Evolutionary conservation across 331 rosid species (phyloP).

Genomic region (Rhamnella rubrinervis): DNA sequence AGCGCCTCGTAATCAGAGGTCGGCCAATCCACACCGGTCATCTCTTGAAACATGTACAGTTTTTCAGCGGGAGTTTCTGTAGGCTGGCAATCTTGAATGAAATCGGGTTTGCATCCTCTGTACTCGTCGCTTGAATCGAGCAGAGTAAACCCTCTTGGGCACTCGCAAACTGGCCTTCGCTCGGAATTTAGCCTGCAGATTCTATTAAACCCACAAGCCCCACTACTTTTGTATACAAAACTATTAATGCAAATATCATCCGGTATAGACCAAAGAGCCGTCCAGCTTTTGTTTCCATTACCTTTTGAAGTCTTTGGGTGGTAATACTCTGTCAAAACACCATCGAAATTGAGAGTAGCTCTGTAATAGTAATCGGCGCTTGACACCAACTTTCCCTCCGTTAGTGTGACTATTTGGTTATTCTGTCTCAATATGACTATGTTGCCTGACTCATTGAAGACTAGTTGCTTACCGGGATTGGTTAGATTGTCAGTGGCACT

Average conservation of each 20-base stretch:
- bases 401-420: not conserved
- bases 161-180: conserved; percentile 26
- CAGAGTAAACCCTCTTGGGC: conserved; percentile 30
- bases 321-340: conserved; percentile 11
- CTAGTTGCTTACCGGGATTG: conserved; percentile 7
- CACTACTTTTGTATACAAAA: not conserved
- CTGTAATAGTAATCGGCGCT: conserved; percentile 2
- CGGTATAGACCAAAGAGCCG: conserved; percentile 12
- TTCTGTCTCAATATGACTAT: conserved; percentile 12
- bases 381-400: not conserved
- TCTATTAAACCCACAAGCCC: conserved; percentile 29
- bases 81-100: conserved; percentile 7
- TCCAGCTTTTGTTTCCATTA: conserved; percentile 10
- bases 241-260: conserved; percentile 13
- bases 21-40: conserved; percentile 17
- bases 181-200: conserved; percentile 16
- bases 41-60: not conserved
- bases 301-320: conserved; percentile 11
- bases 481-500: not conserved
- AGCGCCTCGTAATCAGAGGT: conserved; percentile 16
- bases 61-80: not conserved
- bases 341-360: conserved; percentile 29
- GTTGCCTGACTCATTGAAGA: conserved; percentile 13
- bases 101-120: conserved; percentile 28
- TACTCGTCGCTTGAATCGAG: conserved; percentile 21